phyloP scores from a whole-genome alignment of 2,329 filamentous ascomycete species.

The Coleophoma cylindrospora region DNA sequence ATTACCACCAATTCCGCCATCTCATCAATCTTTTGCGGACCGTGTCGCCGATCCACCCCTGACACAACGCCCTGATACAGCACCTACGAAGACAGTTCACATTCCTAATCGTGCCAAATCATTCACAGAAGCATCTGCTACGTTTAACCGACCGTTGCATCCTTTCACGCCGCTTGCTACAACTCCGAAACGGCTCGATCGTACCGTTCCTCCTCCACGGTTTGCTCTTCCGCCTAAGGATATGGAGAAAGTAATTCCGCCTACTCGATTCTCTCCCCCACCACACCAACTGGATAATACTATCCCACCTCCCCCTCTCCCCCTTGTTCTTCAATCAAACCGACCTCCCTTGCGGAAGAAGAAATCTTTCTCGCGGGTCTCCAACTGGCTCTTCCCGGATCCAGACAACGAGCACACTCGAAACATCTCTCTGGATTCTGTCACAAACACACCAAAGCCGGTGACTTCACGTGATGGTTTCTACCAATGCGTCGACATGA shows the following conservation, averaged over 20 bases:
- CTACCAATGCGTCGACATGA: conserved; percentile 46
- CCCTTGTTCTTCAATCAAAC: conserved; percentile 45
- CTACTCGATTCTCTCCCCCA: background rate
- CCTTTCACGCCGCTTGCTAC: background rate
- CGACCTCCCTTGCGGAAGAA: conserved; percentile 60
- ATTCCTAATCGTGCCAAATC: conserved; percentile 25
- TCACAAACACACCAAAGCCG: conserved; percentile 51
- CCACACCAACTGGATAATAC: conserved; percentile 7
- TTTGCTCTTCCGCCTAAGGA: no score
- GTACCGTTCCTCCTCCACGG: no score
- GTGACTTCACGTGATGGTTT: conserved; percentile 48
- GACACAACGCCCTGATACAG: conserved; percentile 27
- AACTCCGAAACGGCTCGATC: no score
- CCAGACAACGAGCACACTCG: conserved; percentile 28
- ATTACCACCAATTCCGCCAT: conserved; percentile 46
- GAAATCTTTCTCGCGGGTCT: conserved; percentile 60
- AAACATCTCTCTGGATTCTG: conserved; percentile 40
- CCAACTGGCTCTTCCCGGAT: conserved; percentile 49
- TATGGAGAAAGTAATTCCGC: no score
- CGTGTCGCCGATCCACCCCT: conserved; percentile 25
- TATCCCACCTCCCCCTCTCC: conserved; percentile 42
- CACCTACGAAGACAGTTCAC: conserved; percentile 27
- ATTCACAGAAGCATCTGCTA: conserved; percentile 26
- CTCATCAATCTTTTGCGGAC: conserved; percentile 36
- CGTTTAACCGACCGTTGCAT: conserved; percentile 10